phyloP scores from a whole-genome alignment of 1,284 basidiomycete species.

The Ceratobasidium sp. region DNA sequence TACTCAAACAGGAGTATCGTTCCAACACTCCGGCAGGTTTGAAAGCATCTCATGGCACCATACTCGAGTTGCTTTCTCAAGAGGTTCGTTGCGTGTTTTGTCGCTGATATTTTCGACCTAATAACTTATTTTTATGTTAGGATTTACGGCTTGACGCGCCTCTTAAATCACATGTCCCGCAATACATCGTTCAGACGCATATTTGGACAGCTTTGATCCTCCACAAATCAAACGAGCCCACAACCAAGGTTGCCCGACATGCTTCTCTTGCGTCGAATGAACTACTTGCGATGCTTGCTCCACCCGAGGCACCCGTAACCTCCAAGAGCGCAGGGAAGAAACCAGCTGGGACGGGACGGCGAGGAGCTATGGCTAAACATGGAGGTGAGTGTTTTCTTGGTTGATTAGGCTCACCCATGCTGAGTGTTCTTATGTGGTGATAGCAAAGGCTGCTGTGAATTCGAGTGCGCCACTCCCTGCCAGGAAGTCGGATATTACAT shows the following conservation, averaged over 20 bases:
- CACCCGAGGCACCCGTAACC: too few species aligned
- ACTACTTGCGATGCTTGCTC: too few species aligned
- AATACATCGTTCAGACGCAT: slow-evolving; percentile 52
- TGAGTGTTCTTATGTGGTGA: slow-evolving; percentile 10
- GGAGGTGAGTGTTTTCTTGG: slow-evolving; percentile 35
- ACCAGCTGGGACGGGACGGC: too few species aligned
- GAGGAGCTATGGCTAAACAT: too few species aligned
- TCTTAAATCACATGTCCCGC: slow-evolving; percentile 46
- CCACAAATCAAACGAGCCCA: slow-evolving; percentile 46
- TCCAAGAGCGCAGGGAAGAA: too few species aligned
- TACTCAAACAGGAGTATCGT: slow-evolving; percentile 45
- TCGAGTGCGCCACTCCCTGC: slow-evolving; percentile 24
- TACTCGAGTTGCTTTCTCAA: slow-evolving; percentile 36
- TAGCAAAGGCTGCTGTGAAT: slow-evolving; percentile 47
- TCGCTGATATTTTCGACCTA: background rate
- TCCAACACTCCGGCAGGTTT: slow-evolving; percentile 2
- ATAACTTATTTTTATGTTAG: slow-evolving; percentile 43
- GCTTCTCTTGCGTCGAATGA: slow-evolving; percentile 43
- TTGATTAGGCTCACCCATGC: background rate
- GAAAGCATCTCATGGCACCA: slow-evolving; percentile 3
- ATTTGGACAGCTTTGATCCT: slow-evolving; percentile 51
- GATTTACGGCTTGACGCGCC: slow-evolving; percentile 43
- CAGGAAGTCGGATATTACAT: slow-evolving; percentile 51
- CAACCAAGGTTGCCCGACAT: slow-evolving; percentile 3
- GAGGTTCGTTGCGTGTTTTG: background rate